Evolutionary conservation across 1,139 yeast species (phyloP), one percentile per base, ranked within the genome.

Genomic region (Cylindricascospora bacillispora): DNA sequence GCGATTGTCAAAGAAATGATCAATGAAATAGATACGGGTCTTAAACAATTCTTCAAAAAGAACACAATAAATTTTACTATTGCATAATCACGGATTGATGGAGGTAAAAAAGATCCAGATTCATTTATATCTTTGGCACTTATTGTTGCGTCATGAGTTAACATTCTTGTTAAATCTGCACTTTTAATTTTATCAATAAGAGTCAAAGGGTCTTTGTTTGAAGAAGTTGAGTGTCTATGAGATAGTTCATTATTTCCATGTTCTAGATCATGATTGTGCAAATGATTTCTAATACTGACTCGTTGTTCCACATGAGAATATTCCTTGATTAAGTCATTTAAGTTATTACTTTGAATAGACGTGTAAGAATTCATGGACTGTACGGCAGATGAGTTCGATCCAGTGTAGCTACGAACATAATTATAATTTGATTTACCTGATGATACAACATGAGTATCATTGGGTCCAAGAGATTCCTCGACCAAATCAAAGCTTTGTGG

Each of bases 1-100:
- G 85, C 68, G 12, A 78, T 57, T 3, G 64, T 58, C 27, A 82
- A 52, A 1, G 83, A 60, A 0, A 68, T 31, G 2, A 80, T 58
- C 26, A 79, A 62, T 1, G 81, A 56, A 12, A 71, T 39, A 2
- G 85, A 73, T 22, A 70, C 71, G 0, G 85, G 83, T 5, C 83
- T 62, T 17, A 60, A 43, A 34, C 80, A 63, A 52, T 79, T 80
- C 43, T 63, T 63, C 1, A 60, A 7, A 28, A 62, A 45, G 15
- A 47, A 46, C 15, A 42, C 33, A 5, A 34, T 9, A 15, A 32
- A 29, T 14, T 33, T 35, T 20, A 39, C 19, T 13, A 43, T 28
- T n/a, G 31, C 26, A 20, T 38, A 15, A 3, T 32, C 30, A 21
- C 28, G 32, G 5, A 33, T 15, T 15, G 26, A 22, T 4, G 28